These are phyloP conservation scores for Rhizoctonia solani DNA, from an alignment of 1,284 basidiomycete genomes.

Conservation along the genomic window DNA sequence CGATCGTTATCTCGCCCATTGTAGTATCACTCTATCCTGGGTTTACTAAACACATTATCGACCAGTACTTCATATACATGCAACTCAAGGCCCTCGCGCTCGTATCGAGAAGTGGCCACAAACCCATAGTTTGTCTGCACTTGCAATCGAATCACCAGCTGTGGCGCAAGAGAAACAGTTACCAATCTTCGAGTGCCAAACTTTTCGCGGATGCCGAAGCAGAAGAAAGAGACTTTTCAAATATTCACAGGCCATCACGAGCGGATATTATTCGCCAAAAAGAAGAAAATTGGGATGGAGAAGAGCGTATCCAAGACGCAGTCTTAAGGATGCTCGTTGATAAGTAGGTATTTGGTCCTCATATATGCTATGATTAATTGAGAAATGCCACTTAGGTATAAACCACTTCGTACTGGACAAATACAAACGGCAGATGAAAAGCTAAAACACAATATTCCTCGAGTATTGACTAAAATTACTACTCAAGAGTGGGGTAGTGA, in stretches of 20 bases:
- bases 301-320: constrained; percentile 71
- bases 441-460: constrained; percentile 57
- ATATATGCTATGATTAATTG: not conserved
- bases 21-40: no score
- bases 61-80: not conserved
- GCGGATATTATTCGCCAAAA: constrained; percentile 39
- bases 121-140: not conserved
- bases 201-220: constrained; percentile 69
- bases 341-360: constrained; percentile 49
- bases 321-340: constrained; percentile 85
- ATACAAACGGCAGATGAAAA: constrained; percentile 75
- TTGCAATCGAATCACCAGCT: not conserved
- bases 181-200: constrained; percentile 60
- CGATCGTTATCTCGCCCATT: no score
- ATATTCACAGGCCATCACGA: constrained; percentile 42
- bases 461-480: constrained; percentile 40
- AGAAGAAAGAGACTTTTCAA: constrained; percentile 54
- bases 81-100: not conserved
- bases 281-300: constrained; percentile 73
- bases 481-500: constrained; percentile 41
- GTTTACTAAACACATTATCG: no score
- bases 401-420: constrained; percentile 67
- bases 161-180: not conserved
- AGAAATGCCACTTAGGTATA: constrained; percentile 51
- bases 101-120: not conserved